phyloP scores from a whole-genome alignment of 495 filamentous ascomycete genomes.

The Darksidea phi region DNA sequence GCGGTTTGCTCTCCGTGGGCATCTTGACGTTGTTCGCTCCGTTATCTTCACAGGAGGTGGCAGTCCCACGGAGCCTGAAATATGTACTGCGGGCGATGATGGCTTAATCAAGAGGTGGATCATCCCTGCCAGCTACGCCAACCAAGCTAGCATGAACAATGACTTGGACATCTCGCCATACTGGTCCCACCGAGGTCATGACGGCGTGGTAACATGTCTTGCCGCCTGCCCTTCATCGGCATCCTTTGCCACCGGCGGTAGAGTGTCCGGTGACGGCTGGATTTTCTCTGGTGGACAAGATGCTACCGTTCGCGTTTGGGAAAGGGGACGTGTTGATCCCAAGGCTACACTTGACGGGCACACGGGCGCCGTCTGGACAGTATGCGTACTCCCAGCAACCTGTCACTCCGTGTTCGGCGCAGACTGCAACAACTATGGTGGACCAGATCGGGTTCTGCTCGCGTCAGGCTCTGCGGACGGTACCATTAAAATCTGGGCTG shows the following conservation, averaged over 20 bases:
- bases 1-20: constrained; percentile 84
- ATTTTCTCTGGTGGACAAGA: constrained; percentile 97
- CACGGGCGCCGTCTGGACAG: constrained; percentile 91
- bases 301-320: constrained; percentile 90
- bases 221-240: constrained; percentile 81
- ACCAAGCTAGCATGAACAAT: constrained; percentile 49
- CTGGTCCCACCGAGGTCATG: constrained; percentile 92
- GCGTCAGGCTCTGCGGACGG: constrained; percentile 91
- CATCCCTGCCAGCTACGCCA: constrained; percentile 74
- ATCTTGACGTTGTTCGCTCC: constrained; percentile 87
- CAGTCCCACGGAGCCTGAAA: constrained; percentile 89
- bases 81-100: constrained; percentile 94
- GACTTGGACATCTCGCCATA: constrained; percentile 90
- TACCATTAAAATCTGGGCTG: constrained; percentile 87
- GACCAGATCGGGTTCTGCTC: constrained; percentile 80
- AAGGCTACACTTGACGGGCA: constrained; percentile 94
- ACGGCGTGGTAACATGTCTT: constrained; percentile 81
- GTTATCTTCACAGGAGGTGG: constrained; percentile 96
- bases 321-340: constrained; percentile 86
- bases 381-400: constrained; percentile 89
- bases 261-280: constrained; percentile 87
- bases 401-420: constrained; percentile 73
- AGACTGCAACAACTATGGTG: constrained; percentile 64
- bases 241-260: constrained; percentile 83
- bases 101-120: constrained; percentile 96